Evolutionary conservation across 257 asterid species (phyloP).

Genomic region (Buddleja alternifolia): DNA sequence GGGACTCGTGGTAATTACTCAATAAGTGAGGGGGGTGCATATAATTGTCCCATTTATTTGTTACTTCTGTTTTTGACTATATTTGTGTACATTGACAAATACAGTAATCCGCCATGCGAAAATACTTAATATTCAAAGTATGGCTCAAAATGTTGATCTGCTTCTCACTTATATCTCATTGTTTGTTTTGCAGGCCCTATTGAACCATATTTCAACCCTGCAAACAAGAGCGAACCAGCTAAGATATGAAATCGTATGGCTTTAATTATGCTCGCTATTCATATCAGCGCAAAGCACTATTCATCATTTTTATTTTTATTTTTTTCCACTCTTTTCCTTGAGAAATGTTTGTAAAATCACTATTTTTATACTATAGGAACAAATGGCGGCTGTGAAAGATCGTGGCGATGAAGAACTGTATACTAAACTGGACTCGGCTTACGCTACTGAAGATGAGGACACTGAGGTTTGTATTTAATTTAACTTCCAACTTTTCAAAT

Average conservation of each 20-base stretch:
- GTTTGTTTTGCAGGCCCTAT: conserved; percentile 62
- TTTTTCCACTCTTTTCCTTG: neutral
- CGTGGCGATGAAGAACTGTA: conserved; percentile 68
- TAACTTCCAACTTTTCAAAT: neutral
- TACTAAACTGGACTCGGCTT: conserved; percentile 64
- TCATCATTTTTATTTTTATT: neutral
- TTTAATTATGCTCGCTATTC: conserved; percentile 20
- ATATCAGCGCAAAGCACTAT: neutral
- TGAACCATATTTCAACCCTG: conserved; percentile 62
- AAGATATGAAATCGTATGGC: conserved; percentile 71
- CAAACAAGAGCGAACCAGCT: conserved; percentile 62
- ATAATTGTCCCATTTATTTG: too few relatives aligned
- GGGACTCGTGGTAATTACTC: too few relatives aligned
- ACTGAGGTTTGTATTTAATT: conserved; percentile 61
- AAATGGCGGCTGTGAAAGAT: conserved; percentile 68
- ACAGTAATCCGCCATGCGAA: neutral
- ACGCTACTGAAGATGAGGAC: conserved; percentile 74
- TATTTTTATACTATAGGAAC: conserved; percentile 49
- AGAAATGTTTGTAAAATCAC: conserved; percentile 1
- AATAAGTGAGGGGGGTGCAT: too few relatives aligned
- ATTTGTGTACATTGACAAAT: neutral
- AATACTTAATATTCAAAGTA: neutral
- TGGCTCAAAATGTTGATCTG: conserved; percentile 5
- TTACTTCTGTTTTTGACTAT: neutral
- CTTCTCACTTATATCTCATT: conserved; percentile 19